These are phyloP conservation scores for Fistulifera pelliculosa DNA, from an alignment of 108 stramenopile genomes.

Conservation along the genomic window DNA sequence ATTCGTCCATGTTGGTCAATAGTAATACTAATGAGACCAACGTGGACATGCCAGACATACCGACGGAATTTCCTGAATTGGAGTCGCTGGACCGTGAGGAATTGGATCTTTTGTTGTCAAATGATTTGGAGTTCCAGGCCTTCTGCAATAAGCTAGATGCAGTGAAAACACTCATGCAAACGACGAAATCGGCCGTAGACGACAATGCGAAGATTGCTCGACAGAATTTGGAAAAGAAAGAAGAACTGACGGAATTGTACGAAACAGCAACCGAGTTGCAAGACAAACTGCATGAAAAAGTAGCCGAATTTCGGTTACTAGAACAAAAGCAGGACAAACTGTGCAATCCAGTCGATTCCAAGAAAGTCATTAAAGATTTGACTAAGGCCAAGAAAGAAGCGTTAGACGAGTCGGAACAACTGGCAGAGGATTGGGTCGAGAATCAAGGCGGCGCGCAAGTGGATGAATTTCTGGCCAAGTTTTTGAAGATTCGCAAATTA, in stretches of 20 bases:
- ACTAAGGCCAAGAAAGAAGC: conserved; percentile 51
- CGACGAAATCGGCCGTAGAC: conserved; percentile 23
- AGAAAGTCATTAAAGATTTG: conserved; percentile 27
- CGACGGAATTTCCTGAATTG: conserved; percentile 43
- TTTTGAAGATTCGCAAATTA: conserved; percentile 41
- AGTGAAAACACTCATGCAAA: conserved; percentile 21
- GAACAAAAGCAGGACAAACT: conserved; percentile 38
- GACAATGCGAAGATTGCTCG: conserved; percentile 45
- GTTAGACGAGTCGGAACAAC: conserved; percentile 47
- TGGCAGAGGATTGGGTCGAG: conserved; percentile 69
- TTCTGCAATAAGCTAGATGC: conserved; percentile 30
- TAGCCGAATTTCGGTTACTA: conserved; percentile 38
- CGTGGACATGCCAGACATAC: conserved; percentile 44
- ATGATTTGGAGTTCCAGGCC: conserved; percentile 36
- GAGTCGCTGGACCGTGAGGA: conserved; percentile 37
- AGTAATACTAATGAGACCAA: conserved; percentile 5
- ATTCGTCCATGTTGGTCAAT: conserved; percentile 12
- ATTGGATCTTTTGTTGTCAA: conserved; percentile 34
- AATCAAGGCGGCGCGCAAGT: conserved; percentile 20
- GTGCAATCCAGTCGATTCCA: conserved; percentile 36
- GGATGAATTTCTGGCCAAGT: conserved; percentile 49
- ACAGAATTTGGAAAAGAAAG: conserved; percentile 34
- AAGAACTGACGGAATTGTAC: conserved; percentile 23
- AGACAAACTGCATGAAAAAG: conserved; percentile 23
- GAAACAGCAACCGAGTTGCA: conserved; percentile 30